phyloP scores from a whole-genome alignment of 2,329 filamentous ascomycete genomes.

The Aspergillus eucalypticola region DNA sequence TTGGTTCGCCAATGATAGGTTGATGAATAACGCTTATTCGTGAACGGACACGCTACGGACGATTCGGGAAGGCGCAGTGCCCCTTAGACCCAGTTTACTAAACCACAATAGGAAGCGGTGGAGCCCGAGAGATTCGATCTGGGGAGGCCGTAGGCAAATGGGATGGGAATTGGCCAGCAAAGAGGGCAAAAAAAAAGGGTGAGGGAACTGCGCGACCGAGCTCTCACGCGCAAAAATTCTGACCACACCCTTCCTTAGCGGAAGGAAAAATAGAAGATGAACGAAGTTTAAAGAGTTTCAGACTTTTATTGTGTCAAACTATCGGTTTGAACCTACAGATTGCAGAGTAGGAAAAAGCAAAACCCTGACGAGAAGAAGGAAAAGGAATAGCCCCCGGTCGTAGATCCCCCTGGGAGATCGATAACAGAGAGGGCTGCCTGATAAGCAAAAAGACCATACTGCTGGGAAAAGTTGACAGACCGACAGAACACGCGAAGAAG shows the following conservation, averaged over 20 bases:
- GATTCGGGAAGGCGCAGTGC: constrained; percentile 24
- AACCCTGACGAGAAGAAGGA: constrained; percentile 9
- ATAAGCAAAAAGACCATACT: constrained; percentile 18
- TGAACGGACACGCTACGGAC: constrained; percentile 19
- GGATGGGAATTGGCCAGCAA: constrained; percentile 9
- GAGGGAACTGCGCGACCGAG: constrained; percentile 5
- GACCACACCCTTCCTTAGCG: background rate
- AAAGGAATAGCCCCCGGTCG: constrained; percentile 18
- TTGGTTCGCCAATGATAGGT: constrained; percentile 24
- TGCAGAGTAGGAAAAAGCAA: constrained; percentile 13
- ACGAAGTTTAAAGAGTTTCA: background rate
- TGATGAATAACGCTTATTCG: constrained; percentile 31
- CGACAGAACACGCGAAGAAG: background rate
- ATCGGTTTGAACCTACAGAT: constrained; percentile 8
- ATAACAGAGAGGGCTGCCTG: constrained; percentile 20
- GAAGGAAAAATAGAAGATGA: background rate
- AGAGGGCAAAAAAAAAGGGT: constrained; percentile 6
- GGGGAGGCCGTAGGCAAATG: constrained; percentile 23
- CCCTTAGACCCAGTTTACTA: constrained; percentile 25
- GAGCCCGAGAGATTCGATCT: constrained; percentile 31
- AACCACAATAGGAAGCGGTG: constrained; percentile 29
- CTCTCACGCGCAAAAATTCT: background rate
- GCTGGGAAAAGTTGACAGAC: constrained; percentile 4
- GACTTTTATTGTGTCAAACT: constrained; percentile 5
- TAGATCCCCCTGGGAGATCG: constrained; percentile 29